Evolutionary conservation across 2,329 filamentous ascomycete species (phyloP).

Genomic region (Sodiomyces alkalinus): DNA sequence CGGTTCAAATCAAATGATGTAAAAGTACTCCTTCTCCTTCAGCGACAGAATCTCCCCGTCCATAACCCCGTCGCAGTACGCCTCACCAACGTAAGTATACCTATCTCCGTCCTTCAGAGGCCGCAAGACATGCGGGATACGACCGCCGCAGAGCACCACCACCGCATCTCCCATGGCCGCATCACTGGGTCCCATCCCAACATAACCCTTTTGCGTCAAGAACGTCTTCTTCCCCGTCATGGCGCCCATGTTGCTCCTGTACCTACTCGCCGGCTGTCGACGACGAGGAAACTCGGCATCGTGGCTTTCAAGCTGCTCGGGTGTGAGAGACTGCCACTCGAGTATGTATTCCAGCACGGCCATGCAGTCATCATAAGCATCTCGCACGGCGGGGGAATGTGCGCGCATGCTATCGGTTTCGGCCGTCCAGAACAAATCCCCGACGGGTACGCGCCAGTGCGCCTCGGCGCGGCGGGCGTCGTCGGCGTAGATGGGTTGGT

Average conservation of each 20-base stretch:
- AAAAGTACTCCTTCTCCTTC: background rate
- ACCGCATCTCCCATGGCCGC: slow-evolving; percentile 4
- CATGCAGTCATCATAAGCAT: background rate
- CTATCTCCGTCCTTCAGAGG: slow-evolving; percentile 5
- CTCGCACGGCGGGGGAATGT: background rate
- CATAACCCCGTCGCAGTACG: slow-evolving; percentile 6
- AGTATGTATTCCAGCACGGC: background rate
- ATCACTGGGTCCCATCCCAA: slow-evolving; percentile 3
- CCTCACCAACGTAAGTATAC: slow-evolving; percentile 4
- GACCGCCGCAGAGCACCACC: slow-evolving; percentile 5
- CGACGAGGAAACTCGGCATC: background rate
- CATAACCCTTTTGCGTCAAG: slow-evolving; percentile 4
- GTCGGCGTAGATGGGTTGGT: slow-evolving; percentile 1
- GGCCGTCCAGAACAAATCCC: slow-evolving; percentile 1
- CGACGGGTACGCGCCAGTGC: slow-evolving; percentile 5
- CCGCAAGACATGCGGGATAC: slow-evolving; percentile 7
- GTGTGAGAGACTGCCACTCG: background rate
- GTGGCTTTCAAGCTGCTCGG: background rate
- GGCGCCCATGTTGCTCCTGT: slow-evolving; percentile 3
- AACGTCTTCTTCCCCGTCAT: slow-evolving; percentile 4
- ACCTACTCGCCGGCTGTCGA: background rate
- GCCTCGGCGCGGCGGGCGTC: slow-evolving; percentile 1
- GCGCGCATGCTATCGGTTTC: background rate
- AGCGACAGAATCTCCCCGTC: slow-evolving; percentile 3
- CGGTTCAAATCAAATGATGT: background rate